Conservation (phyloP, 352 stramenopile genomes). For the Pythium aristosporum region DNA sequence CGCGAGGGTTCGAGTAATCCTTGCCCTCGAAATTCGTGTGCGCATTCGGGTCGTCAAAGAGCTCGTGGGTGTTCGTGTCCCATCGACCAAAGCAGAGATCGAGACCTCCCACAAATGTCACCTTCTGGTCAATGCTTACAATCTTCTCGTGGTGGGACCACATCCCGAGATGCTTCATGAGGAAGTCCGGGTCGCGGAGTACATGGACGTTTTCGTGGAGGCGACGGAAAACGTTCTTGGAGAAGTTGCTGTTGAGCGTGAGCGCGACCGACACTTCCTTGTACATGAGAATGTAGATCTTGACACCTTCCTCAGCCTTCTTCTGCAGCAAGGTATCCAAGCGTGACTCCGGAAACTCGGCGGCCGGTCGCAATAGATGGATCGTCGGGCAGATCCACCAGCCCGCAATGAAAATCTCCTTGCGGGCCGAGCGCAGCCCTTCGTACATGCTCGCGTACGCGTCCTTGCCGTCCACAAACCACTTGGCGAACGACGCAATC, state of each 20-base stretch:
- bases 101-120: slow-evolving; percentile 89
- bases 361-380: slow-evolving; percentile 68
- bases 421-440: slow-evolving; percentile 54
- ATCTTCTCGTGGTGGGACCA: slow-evolving; percentile 94
- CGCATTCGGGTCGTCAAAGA: slow-evolving; percentile 63
- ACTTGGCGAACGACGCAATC: slow-evolving; percentile 64
- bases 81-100: slow-evolving; percentile 90
- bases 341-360: slow-evolving; percentile 56
- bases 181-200: slow-evolving; percentile 86
- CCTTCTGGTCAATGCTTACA: slow-evolving; percentile 85
- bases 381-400: slow-evolving; percentile 90
- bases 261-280: slow-evolving; percentile 85
- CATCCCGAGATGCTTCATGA: slow-evolving; percentile 86
- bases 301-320: slow-evolving; percentile 78
- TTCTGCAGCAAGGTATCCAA: slow-evolving; percentile 65
- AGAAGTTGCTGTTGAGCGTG: slow-evolving; percentile 84
- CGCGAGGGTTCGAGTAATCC: slow-evolving; percentile 82
- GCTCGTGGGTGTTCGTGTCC: slow-evolving; percentile 63
- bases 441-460: slow-evolving; percentile 78
- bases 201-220: slow-evolving; percentile 86
- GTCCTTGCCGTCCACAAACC: slow-evolving; percentile 81
- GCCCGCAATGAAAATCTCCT: slow-evolving; percentile 90
- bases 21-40: slow-evolving; percentile 74
- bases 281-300: slow-evolving; percentile 92
- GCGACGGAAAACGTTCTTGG: slow-evolving; percentile 61